phyloP scores from a whole-genome alignment of 2,329 filamentous ascomycete species.

The Trichoderma asperellum region DNA sequence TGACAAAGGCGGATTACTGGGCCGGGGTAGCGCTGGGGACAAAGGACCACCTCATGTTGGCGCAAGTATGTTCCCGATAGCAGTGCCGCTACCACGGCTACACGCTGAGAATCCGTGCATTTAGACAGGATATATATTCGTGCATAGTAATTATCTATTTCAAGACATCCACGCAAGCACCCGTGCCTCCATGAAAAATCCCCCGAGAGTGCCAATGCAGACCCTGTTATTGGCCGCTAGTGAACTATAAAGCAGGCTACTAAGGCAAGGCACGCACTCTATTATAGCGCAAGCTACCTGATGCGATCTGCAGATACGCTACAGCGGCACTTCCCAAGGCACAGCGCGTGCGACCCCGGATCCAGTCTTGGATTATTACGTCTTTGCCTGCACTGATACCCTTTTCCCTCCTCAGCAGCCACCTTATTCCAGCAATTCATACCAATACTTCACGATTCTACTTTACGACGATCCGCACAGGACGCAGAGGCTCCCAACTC shows the following conservation, averaged over 20 bases:
- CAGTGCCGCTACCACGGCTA: neutral
- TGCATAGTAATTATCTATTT: neutral
- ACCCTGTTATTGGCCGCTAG: neutral
- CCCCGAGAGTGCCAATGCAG: neutral
- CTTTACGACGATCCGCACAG: neutral
- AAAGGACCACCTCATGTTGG: neutral
- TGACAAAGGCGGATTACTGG: neutral
- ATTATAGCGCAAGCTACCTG: neutral
- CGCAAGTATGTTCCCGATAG: neutral
- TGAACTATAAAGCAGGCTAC: neutral
- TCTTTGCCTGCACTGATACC: neutral
- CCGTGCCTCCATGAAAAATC: neutral
- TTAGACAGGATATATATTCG: neutral
- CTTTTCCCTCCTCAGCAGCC: neutral
- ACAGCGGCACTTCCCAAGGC: neutral
- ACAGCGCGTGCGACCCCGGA: neutral
- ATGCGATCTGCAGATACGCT: neutral
- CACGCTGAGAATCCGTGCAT: neutral
- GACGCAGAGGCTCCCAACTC: neutral
- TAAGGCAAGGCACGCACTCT: constrained; percentile 23
- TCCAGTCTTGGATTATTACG: neutral
- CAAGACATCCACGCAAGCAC: neutral
- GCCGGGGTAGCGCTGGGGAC: neutral
- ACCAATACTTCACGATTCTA: neutral
- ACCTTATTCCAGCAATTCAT: neutral